Conservation (phyloP, 805 yeast species). For the Ogataea pilisensis region DNA sequence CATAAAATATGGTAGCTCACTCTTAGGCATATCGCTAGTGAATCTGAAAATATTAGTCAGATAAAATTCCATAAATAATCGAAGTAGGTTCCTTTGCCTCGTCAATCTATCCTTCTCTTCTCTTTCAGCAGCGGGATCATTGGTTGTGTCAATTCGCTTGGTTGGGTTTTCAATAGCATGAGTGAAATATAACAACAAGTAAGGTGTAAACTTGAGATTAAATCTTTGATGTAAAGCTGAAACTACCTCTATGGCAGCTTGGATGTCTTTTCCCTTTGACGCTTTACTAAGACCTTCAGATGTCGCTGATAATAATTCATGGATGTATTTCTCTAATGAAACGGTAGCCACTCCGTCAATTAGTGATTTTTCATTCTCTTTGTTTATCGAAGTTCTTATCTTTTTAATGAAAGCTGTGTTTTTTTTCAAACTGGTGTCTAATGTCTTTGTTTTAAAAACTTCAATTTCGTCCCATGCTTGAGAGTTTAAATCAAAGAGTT, state of each 20-base stretch:
- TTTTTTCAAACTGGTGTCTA: conserved; percentile 77
- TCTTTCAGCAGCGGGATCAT: conserved; percentile 33
- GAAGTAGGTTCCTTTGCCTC: conserved; percentile 43
- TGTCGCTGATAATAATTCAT: conserved; percentile 61
- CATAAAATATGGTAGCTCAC: conserved; percentile 42
- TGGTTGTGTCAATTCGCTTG: conserved; percentile 14
- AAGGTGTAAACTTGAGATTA: conserved; percentile 45
- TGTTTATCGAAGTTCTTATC: conserved; percentile 51
- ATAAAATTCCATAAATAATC: conserved; percentile 55
- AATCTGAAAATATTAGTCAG: conserved; percentile 52
- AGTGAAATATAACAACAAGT: conserved; percentile 39
- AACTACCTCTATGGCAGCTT: conserved; percentile 61
- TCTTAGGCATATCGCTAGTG: conserved; percentile 38
- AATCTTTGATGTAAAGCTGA: conserved; percentile 80
- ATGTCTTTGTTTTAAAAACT: conserved; percentile 27
- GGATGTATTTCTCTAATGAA: conserved; percentile 68
- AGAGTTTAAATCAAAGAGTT: conserved; percentile 37
- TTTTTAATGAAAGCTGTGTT: conserved; percentile 77
- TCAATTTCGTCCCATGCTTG: conserved; percentile 52
- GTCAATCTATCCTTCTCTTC: conserved; percentile 39
- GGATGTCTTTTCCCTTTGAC: conserved; percentile 51
- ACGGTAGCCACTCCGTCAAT: conserved; percentile 58
- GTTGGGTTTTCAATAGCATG: conserved; percentile 36
- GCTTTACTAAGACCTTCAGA: conserved; percentile 58
- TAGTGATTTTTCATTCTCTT: conserved; percentile 44